Evolutionary conservation across 1,139 yeast species (phyloP).

Genomic region (Saccharomyces pastorianus): DNA sequence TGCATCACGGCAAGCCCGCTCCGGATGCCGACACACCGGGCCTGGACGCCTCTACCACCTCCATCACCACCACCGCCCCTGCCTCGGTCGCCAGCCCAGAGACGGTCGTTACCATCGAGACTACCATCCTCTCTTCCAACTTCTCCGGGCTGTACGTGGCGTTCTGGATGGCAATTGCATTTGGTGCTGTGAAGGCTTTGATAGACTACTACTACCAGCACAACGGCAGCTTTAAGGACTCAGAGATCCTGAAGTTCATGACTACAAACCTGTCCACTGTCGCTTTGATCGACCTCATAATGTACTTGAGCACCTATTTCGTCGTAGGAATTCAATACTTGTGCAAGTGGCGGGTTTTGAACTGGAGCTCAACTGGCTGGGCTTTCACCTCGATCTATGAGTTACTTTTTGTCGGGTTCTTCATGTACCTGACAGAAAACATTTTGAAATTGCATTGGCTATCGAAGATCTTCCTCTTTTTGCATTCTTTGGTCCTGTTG

Average conservation of each 20-base stretch:
- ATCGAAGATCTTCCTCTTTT: constrained; percentile 68
- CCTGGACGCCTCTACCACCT: too few species aligned
- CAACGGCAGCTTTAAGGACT: constrained; percentile 35
- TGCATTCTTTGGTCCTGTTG: constrained; percentile 76
- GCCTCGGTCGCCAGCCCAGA: background rate
- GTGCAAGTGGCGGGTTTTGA: constrained; percentile 37
- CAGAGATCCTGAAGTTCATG: constrained; percentile 44
- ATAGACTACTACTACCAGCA: constrained; percentile 36
- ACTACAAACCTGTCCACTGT: constrained; percentile 51
- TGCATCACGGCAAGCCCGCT: constrained; percentile 3
- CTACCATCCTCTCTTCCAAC: constrained; percentile 12
- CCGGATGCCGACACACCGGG: constrained; percentile 32
- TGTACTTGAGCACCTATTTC: constrained; percentile 59
- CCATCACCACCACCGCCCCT: too few species aligned
- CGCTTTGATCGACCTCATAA: constrained; percentile 57
- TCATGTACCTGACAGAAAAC: constrained; percentile 45
- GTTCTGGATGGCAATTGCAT: constrained; percentile 59
- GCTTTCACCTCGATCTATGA: constrained; percentile 51
- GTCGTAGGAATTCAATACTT: constrained; percentile 48
- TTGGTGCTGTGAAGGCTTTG: constrained; percentile 42
- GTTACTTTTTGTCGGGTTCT: constrained; percentile 38
- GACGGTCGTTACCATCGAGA: constrained; percentile 6
- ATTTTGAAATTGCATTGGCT: constrained; percentile 65
- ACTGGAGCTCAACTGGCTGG: constrained; percentile 61
- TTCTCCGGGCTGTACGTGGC: constrained; percentile 62